phyloP scores from a whole-genome alignment of 2,329 filamentous ascomycete species.

The Nemania sp. region DNA sequence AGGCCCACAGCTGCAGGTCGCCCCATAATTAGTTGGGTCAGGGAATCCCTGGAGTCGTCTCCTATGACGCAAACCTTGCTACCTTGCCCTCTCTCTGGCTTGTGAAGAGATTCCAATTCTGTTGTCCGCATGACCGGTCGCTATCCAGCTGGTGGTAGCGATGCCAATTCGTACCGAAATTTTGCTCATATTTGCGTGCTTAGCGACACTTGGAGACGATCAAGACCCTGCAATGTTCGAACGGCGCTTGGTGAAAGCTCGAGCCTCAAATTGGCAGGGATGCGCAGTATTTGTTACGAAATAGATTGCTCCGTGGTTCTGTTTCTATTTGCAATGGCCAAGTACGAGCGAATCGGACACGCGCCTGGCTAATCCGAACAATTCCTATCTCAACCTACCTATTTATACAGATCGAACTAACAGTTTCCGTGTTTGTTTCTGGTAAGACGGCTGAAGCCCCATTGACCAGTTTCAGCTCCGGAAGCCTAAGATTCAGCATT shows the following conservation, averaged over 20 bases:
- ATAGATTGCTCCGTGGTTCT: conserved; percentile 37
- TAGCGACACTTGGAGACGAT: no score
- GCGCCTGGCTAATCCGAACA: conserved; percentile 29
- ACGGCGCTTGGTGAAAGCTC: conserved; percentile 16
- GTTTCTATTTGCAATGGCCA: conserved; percentile 38
- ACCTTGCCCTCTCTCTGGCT: neutral
- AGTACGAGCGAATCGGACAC: conserved; percentile 33
- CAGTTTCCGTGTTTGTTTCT: neutral
- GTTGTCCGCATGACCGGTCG: no score
- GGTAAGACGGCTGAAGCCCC: conserved; percentile 15
- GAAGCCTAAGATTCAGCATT: conserved; percentile 15
- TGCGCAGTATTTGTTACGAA: conserved; percentile 39
- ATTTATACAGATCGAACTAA: conserved; percentile 1
- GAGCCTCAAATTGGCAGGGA: conserved; percentile 31
- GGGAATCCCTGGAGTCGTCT: neutral
- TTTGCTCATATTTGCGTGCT: no score
- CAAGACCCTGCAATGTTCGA: neutral
- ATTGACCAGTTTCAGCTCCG: conserved; percentile 8
- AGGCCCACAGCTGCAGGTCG: neutral
- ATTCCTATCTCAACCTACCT: conserved; percentile 32
- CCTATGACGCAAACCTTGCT: conserved; percentile 18
- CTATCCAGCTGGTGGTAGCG: no score
- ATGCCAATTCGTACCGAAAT: no score
- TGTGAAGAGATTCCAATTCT: no score
- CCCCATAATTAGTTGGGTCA: neutral